Percentiles rank a stretch among this genome's conserved stretches.
These are phyloP conservation scores for Trametopsis cervina DNA, from an alignment of 768 basidiomycete genomes.

Conservation along the genomic window DNA sequence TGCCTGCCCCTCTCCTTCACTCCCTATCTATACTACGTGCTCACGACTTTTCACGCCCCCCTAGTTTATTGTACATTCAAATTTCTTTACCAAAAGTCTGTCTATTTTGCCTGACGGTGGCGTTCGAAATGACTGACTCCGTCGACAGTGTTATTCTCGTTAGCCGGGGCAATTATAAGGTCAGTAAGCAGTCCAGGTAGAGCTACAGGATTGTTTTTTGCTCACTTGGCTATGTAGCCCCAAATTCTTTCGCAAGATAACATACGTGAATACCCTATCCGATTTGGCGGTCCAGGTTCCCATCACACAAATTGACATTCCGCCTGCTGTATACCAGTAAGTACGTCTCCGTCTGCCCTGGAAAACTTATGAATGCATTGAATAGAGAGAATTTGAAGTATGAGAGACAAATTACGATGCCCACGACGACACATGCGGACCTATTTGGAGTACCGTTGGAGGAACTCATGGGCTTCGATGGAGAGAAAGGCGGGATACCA, in stretches of 20 bases:
- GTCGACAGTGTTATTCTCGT: conserved; percentile 72
- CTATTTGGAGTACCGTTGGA: conserved; percentile 79
- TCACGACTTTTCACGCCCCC: too few relatives aligned
- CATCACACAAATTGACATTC: conserved; percentile 82
- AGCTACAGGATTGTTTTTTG: not conserved
- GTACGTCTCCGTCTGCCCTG: conserved; percentile 27
- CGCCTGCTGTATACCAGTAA: conserved; percentile 77
- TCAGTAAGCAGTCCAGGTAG: conserved; percentile 21
- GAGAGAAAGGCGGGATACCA: conserved; percentile 79
- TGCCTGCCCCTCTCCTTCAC: too few relatives aligned
- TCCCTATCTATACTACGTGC: too few relatives aligned
- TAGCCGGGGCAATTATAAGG: conserved; percentile 86
- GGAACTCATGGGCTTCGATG: conserved; percentile 77
- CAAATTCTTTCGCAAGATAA: conserved; percentile 84
- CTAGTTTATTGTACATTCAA: conserved; percentile 83
- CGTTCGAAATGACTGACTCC: not conserved
- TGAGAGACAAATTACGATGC: conserved; percentile 64
- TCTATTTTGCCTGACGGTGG: conserved; percentile 6
- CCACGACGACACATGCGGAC: conserved; percentile 50
- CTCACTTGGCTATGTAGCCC: conserved; percentile 40
- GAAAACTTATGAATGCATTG: not conserved
- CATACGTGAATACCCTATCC: conserved; percentile 70
- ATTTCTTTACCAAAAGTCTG: conserved; percentile 83
- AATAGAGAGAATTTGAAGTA: conserved; percentile 72
- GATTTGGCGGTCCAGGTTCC: conserved; percentile 73